These are phyloP conservation scores for Coniella lustricola DNA, from an alignment of 2,329 filamentous ascomycete species.

Conservation along the genomic window DNA sequence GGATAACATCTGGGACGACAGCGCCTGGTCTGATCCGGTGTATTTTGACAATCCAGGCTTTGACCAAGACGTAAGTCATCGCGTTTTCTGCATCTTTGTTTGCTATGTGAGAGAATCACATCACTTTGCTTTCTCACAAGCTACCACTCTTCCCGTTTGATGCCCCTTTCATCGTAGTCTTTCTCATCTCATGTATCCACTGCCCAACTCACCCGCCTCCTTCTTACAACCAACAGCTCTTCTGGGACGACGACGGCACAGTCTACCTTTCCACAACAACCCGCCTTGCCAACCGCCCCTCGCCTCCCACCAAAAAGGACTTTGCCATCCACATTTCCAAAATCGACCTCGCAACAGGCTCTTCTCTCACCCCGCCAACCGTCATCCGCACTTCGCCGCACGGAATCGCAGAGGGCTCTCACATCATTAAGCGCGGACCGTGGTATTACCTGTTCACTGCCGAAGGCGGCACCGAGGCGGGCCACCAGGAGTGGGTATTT, in stretches of 20 bases:
- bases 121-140: no score
- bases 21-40: constrained; percentile 44
- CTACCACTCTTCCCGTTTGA: no score
- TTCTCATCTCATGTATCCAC: no score
- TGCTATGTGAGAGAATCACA: no score
- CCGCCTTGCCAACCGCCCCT: constrained; percentile 29
- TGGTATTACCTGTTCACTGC: constrained; percentile 35
- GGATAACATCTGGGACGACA: constrained; percentile 43
- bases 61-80: constrained; percentile 40
- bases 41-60: constrained; percentile 49
- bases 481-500: constrained; percentile 46
- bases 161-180: background rate
- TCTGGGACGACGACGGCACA: constrained; percentile 43
- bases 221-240: constrained; percentile 22
- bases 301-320: constrained; percentile 37
- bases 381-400: constrained; percentile 31
- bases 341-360: constrained; percentile 35
- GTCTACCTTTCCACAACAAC: constrained; percentile 41
- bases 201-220: no score
- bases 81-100: background rate
- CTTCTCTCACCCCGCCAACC: constrained; percentile 29
- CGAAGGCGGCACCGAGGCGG: constrained; percentile 37
- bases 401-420: constrained; percentile 36
- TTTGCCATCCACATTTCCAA: constrained; percentile 43
- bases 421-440: constrained; percentile 28